Base-by-base conservation (phyloP, 495 filamentous ascomycete species). In the Neurospora sublineolata region DNA sequence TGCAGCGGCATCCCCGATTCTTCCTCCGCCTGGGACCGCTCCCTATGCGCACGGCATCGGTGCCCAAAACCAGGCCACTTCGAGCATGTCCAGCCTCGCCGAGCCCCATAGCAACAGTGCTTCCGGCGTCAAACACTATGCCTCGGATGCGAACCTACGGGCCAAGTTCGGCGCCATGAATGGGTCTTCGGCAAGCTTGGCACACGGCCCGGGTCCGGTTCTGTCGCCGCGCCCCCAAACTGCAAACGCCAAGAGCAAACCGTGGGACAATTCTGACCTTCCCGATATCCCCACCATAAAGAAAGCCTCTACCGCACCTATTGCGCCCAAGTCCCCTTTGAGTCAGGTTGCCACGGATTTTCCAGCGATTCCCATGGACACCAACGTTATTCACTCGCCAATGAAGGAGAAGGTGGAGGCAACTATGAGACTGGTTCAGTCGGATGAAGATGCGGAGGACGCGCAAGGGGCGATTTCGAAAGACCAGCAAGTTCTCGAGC, bases 131-230 rank as follows among this genome's bases (percentile, higher is more conserved):
- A 79, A 77, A 58, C 72, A 76, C 16, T 69, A 77, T 68, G 77
- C 78, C 12, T 85, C 83, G 52, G 82, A 82, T 18, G 73, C 76
- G 4, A 83, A 80, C 72, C 42, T 85, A 33, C 81, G 80, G 16
- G 70, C 69, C 20, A 74, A 73, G n/a, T 72, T 73, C 11, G 70
- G 58, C 14, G 58, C 74, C 37, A 73, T 68, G 38, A 76, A 77
- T 37, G 68, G 58, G n/a, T 76, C 76, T 37, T 73, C 76, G 16
- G 37, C 73, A 23, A 79, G 74, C 23, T 68, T 78, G 12, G 75
- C 74, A 60, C 52, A 60, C 3, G 36, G 69, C 3, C 75, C 74
- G 1, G 36, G 69, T 1, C 73, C 79, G 3, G 75, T 69, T 4
- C 67, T 74, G 14, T 73, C 71, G 7, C 72, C 74, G 39, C 77